A percentile compares a stretch with the other conserved stretches of the same genome.
These are phyloP conservation scores for Anthostomella pinea DNA, from an alignment of 2,329 filamentous ascomycete genomes.

Conservation along the genomic window DNA sequence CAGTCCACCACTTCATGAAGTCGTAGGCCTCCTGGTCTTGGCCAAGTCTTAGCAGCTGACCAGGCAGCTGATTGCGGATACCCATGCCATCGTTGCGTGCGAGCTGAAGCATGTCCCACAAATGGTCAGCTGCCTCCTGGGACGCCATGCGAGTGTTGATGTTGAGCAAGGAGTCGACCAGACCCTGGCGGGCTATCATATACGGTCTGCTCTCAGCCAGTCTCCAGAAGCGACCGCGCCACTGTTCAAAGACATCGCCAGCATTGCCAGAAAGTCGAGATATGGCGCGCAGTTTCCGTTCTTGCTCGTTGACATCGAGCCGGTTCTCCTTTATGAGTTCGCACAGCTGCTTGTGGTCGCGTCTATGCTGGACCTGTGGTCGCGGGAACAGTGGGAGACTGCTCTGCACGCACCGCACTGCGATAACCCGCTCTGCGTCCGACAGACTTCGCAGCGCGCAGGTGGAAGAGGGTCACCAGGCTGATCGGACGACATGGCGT, in stretches of 20 bases:
- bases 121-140: slow-evolving; percentile 16
- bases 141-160: slow-evolving; percentile 32
- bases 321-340: slow-evolving; percentile 17
- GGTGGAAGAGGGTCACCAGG: no score
- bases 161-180: slow-evolving; percentile 27
- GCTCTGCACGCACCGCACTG: slow-evolving; percentile 24
- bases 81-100: slow-evolving; percentile 21
- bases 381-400: slow-evolving; percentile 25
- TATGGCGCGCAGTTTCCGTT: slow-evolving; percentile 20
- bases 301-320: slow-evolving; percentile 19
- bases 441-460: no score
- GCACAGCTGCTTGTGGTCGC: slow-evolving; percentile 25
- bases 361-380: slow-evolving; percentile 23
- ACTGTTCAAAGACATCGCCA: slow-evolving; percentile 26
- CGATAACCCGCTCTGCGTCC: slow-evolving; percentile 11
- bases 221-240: slow-evolving; percentile 35
- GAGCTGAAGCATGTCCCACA: slow-evolving; percentile 20
- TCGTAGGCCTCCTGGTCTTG: slow-evolving; percentile 40
- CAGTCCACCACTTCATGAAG: slow-evolving; percentile 46
- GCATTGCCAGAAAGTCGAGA: no score
- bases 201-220: slow-evolving; percentile 33
- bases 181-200: slow-evolving; percentile 33
- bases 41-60: slow-evolving; percentile 29
- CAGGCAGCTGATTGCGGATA: slow-evolving; percentile 20
- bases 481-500: no score